Evolutionary conservation across 148 eudicot genomes (phyloP), one percentile per base, ranked within the genome.

Genomic region (Agrostemma githago): DNA sequence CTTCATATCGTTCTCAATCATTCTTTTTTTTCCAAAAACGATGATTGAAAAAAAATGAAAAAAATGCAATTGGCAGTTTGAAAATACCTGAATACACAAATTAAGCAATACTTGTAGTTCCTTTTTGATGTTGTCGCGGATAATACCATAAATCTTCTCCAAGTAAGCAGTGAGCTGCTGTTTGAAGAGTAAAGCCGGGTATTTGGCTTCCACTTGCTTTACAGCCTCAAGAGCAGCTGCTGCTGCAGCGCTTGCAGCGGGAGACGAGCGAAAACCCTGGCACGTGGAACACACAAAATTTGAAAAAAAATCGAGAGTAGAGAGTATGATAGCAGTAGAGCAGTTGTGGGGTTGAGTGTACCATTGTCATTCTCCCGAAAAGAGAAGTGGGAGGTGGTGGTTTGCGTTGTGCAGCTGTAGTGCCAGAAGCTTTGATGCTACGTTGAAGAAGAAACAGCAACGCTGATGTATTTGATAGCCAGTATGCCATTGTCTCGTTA

Each of bases 321-420:
- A 26, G 34, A 26, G 34, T 26, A 26, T 26, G 14, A 20, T 4
- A 75, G 7, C 41, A 64, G 16, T 39, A 39, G 6, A 58, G 51
- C 3, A 62, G 44, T 26, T 26, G n/a, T 5, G 17, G 68, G 67
- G 68, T 58, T 14, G 10, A 70, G 60, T 90, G 60, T 90, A 95
- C 99, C 99, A 95, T 95, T 19, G 99, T 83, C 96, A 95, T 92
- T 79, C 99, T 92, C 72, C 96, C 97, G 80, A 95, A 95, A 44
- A 95, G 89, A 40, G 99, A 92, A 17, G 99, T 95, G 2, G 99
- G 94, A 44, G 86, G 60, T 17, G 89, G 93, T 68, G 92, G 97
- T 82, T 91, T 94, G 20, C 92, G 90, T 26, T 70, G 83, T 66
- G 96, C 74, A 73, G 85, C 83, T 67, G 86, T 5, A 62, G 88